These are phyloP conservation scores for Ophiocytium majus DNA, from an alignment of 352 stramenopile species.

Conservation along the genomic window DNA sequence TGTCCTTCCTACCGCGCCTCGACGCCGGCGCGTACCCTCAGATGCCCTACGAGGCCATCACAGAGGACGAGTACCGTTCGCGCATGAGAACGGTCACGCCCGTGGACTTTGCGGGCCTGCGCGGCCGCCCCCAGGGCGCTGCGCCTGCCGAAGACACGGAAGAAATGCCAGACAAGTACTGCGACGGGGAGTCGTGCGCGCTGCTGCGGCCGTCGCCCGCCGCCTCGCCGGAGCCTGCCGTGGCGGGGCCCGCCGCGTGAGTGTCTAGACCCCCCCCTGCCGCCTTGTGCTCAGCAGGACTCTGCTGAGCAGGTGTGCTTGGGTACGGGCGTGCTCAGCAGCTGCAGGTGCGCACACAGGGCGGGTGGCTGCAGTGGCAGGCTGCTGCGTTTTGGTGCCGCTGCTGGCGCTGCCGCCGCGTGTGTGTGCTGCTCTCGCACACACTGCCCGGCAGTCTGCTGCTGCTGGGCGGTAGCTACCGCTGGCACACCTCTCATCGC, in stretches of 20 bases:
- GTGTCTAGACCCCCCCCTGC: too few species aligned
- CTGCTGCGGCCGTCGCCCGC: neutral
- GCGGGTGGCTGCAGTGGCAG: too few species aligned
- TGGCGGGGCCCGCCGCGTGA: neutral
- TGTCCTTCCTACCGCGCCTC: slow-evolving; percentile 78
- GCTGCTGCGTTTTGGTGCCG: too few species aligned
- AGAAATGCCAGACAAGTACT: slow-evolving; percentile 56
- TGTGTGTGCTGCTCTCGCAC: too few species aligned
- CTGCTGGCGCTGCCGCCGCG: too few species aligned
- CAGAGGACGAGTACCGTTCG: slow-evolving; percentile 65
- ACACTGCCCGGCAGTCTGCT: too few species aligned
- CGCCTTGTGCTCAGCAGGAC: too few species aligned
- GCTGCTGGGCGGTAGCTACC: too few species aligned
- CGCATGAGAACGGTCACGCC: slow-evolving; percentile 57
- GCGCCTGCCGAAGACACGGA: slow-evolving; percentile 25
- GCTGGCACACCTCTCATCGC: too few species aligned
- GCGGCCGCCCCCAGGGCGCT: neutral
- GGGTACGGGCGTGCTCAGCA: too few species aligned
- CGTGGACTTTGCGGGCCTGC: slow-evolving; percentile 29
- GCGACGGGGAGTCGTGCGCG: slow-evolving; percentile 34
- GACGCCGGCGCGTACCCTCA: slow-evolving; percentile 76
- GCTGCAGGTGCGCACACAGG: too few species aligned
- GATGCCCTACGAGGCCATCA: slow-evolving; percentile 80
- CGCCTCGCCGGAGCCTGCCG: neutral
- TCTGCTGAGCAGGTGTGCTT: too few species aligned